Percentiles rank a stretch among this genome's conserved stretches.
phyloP scores from a whole-genome alignment of 2,329 filamentous ascomycete species.

The Scorias spongiosa region DNA sequence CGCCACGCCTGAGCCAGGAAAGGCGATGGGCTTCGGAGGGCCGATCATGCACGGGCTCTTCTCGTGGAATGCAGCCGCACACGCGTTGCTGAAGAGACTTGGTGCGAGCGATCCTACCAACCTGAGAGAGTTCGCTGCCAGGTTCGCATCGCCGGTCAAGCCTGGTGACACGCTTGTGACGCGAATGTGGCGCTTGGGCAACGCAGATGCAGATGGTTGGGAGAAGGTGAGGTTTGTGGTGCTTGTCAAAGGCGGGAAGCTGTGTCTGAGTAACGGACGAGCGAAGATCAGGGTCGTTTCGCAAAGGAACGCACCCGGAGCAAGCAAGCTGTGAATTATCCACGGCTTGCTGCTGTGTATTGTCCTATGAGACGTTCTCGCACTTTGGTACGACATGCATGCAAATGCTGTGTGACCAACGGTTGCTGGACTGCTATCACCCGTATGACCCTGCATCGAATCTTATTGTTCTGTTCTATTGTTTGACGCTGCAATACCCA shows the following conservation, averaged over 20 bases:
- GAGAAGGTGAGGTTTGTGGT: conserved; percentile 76
- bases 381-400: too few species aligned
- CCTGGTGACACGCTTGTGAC: conserved; percentile 71
- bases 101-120: conserved; percentile 67
- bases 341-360: too few species aligned
- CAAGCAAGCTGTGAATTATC: conserved; percentile 44
- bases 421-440: too few species aligned
- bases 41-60: conserved; percentile 81
- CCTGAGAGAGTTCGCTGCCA: conserved; percentile 74
- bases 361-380: too few species aligned
- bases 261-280: conserved; percentile 74
- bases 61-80: conserved; percentile 68
- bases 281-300: conserved; percentile 56
- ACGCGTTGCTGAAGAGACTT: conserved; percentile 56
- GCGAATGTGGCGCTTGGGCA: conserved; percentile 66
- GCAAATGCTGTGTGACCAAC: too few species aligned
- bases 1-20: conserved; percentile 67
- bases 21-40: conserved; percentile 83
- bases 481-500: too few species aligned
- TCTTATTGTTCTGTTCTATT: too few species aligned
- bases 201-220: conserved; percentile 45
- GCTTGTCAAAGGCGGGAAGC: conserved; percentile 64
- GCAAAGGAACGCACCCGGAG: conserved; percentile 25
- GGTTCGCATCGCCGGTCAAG: conserved; percentile 72
- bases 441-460: too few species aligned